These are phyloP conservation scores for Phoma sp. DNA, from an alignment of 2,329 filamentous ascomycete genomes.

Conservation along the genomic window DNA sequence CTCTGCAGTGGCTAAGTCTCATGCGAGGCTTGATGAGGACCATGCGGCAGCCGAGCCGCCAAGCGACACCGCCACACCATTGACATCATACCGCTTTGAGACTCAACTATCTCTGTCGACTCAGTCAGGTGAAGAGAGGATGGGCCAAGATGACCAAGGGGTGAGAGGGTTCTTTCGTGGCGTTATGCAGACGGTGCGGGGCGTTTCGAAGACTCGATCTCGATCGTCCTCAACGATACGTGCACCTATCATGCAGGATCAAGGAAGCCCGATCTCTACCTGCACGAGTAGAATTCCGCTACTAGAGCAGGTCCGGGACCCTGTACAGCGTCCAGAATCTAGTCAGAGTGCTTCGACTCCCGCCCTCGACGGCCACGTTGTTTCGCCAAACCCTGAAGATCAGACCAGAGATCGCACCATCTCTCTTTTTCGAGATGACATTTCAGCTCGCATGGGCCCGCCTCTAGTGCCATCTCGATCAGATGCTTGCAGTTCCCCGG, in stretches of 20 bases:
- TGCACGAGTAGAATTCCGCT: slow-evolving; percentile 8
- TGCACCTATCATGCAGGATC: slow-evolving; percentile 11
- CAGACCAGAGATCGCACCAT: slow-evolving; percentile 23
- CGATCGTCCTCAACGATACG: slow-evolving; percentile 23
- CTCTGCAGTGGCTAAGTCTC: not conserved
- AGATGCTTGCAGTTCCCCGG: slow-evolving; percentile 2
- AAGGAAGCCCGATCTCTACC: slow-evolving; percentile 9
- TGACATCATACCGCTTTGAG: slow-evolving; percentile 7
- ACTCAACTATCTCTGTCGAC: slow-evolving; percentile 8
- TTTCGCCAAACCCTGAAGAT: slow-evolving; percentile 4
- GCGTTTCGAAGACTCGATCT: slow-evolving; percentile 28
- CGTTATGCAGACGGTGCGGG: slow-evolving; percentile 30
- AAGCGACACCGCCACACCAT: slow-evolving; percentile 18
- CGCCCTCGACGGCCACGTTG: slow-evolving; percentile 3
- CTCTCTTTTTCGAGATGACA: not conserved
- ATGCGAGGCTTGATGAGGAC: slow-evolving; percentile 7
- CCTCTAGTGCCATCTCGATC: slow-evolving; percentile 6
- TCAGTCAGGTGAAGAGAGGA: slow-evolving; percentile 9
- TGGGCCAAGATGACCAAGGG: slow-evolving; percentile 15
- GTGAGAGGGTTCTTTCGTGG: slow-evolving; percentile 31
- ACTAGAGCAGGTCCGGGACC: not conserved
- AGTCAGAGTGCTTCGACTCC: slow-evolving; percentile 1
- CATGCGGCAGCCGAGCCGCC: slow-evolving; percentile 2
- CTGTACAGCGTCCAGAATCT: not conserved
- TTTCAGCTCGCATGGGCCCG: slow-evolving; percentile 17